Percentiles rank a stretch among this genome's conserved stretches.
phyloP scores from a whole-genome alignment of 2,329 filamentous ascomycete genomes.

The Periglandula ipomoeae region DNA sequence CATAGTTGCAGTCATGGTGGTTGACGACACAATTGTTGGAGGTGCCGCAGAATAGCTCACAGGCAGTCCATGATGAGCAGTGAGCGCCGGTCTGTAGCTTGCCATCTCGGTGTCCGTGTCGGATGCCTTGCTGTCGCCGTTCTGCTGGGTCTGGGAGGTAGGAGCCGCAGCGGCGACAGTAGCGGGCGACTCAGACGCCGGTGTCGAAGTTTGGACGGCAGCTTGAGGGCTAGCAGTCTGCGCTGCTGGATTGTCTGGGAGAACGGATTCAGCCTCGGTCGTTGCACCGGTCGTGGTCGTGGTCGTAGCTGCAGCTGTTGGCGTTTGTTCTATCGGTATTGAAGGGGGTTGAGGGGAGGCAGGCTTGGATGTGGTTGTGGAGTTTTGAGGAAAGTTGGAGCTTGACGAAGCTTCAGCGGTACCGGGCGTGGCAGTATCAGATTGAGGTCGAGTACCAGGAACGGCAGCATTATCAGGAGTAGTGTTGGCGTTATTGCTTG shows the following conservation, averaged over 20 bases:
- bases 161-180: conserved; percentile 8
- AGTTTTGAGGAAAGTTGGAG: conserved; percentile 4
- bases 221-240: conserved; percentile 2
- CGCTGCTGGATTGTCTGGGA: background rate
- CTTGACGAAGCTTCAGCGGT: conserved; percentile 10
- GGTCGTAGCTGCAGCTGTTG: conserved; percentile 2
- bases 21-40: conserved; percentile 7
- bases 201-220: conserved; percentile 3
- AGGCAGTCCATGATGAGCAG: conserved; percentile 16
- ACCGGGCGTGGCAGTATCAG: conserved; percentile 5
- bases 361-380: background rate
- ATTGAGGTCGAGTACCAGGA: conserved; percentile 7
- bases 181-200: conserved; percentile 10
- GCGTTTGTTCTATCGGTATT: background rate
- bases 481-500: conserved; percentile 13
- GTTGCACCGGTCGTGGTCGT: background rate
- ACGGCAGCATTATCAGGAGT: conserved; percentile 13
- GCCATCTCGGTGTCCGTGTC: conserved; percentile 24
- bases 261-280: background rate
- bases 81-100: conserved; percentile 17
- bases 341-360: conserved; percentile 6
- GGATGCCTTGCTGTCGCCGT: conserved; percentile 22
- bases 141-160: conserved; percentile 17
- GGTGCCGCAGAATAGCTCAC: conserved; percentile 17
- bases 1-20: conserved; percentile 7